Base-by-base conservation (phyloP, 2,329 filamentous ascomycete genomes). In the Coleophoma cylindrospora region DNA sequence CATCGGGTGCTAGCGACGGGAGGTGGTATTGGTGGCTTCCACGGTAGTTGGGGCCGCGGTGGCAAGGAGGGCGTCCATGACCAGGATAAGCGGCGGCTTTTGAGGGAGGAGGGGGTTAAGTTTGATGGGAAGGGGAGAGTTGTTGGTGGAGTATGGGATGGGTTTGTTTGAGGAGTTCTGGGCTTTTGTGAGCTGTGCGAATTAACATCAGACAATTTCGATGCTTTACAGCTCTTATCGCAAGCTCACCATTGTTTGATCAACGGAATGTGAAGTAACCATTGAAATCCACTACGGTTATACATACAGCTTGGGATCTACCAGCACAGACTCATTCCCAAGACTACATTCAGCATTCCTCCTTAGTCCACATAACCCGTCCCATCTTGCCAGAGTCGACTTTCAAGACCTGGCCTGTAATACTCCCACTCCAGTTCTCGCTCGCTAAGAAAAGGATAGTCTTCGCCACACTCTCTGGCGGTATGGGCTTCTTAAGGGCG, bases 1-100 rank as follows among this genome's bases (percentile, higher is more conserved):
- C 89, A 95, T 67, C 79, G 90, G 10, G 86, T 92, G 19, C 79
- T 95, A 43, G 87, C 87, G 6, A 84, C 82, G 38, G 84, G 84
- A 47, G 84, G 87, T 12, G 74, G 75, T n/a, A 67, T 90, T 19
- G 86, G 86, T 40, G 85, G 86, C 0, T 89, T 88, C 71, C 82
- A 84, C 66, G 86, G 86, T 3, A 76, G 80, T 56, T 83, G 81
- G 74, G 76, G 81, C 3, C 74, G 74, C 49, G 74, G 78, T 36
- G 83, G 81, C 0, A 78, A 82, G 57, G 81, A 81, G 1, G 76
- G 80, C 51, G 83, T 82, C 45, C 74, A 85, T 51, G 75, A 76
- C 34, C 82, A 84, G 68, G 89, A 89, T 73, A 74, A 80, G 61
- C 65, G 54, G 36, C 48, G 67, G 54, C 62, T 89, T 48, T 65